Percentiles rank a stretch among this genome's conserved stretches.
phyloP scores from a whole-genome alignment of 345 rosid genomes.

The Populus ilicifolia region DNA sequence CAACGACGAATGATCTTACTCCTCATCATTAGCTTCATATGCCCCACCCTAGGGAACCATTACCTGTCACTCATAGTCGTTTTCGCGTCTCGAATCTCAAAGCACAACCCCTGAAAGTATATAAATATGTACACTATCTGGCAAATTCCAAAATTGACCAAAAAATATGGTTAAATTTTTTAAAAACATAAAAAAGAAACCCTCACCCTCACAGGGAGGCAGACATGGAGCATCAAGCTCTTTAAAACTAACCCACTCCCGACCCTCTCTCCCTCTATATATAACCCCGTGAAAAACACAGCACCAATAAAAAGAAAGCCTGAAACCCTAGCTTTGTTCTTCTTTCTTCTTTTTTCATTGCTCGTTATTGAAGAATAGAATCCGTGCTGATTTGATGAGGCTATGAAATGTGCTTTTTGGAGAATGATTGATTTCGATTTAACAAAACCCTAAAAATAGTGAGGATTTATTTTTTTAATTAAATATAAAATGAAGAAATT shows the following conservation, averaged over 20 bases:
- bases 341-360: constrained; percentile 5
- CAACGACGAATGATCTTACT: background rate
- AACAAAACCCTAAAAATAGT: constrained; percentile 8
- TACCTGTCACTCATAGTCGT: constrained; percentile 5
- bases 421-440: constrained; percentile 31
- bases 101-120: constrained; percentile 8
- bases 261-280: constrained; percentile 2
- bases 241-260: constrained; percentile 28
- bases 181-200: background rate
- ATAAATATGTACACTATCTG: background rate
- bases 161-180: background rate
- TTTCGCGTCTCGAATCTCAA: constrained; percentile 22
- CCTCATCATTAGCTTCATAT: background rate
- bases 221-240: constrained; percentile 28
- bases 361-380: constrained; percentile 34
- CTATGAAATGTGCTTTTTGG: constrained; percentile 33
- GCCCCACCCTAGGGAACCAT: background rate
- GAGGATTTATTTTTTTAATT: constrained; percentile 4
- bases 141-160: background rate
- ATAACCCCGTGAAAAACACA: constrained; percentile 7
- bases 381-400: constrained; percentile 19
- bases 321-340: constrained; percentile 35
- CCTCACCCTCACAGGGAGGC: constrained; percentile 2
- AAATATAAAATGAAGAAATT: constrained; percentile 57
- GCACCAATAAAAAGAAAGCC: background rate